Percentiles rank a stretch among this genome's conserved stretches.
Evolutionary conservation across 2,329 filamentous ascomycete species (phyloP).

Genomic region (Xylariaceae sp.): DNA sequence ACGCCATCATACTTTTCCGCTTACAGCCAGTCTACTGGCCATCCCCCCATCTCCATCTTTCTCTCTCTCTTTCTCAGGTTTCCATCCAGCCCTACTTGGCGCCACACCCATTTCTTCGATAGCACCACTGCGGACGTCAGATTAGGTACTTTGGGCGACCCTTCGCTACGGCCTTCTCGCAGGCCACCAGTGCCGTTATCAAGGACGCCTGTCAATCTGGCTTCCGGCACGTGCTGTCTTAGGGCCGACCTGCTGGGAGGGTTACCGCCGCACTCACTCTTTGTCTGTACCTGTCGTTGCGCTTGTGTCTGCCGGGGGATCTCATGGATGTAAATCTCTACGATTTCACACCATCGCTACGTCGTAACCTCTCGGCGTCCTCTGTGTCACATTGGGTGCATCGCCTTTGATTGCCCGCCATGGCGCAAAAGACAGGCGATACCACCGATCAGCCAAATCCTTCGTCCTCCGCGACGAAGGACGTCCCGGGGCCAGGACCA

Average conservation of each 20-base stretch:
- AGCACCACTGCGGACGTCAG: slow-evolving; percentile 18
- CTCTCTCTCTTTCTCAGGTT: not conserved
- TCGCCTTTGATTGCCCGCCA: slow-evolving; percentile 33
- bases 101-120: slow-evolving; percentile 11
- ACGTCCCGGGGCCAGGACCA: slow-evolving; percentile 27
- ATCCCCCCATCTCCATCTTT: slow-evolving; percentile 8
- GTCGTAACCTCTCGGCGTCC: slow-evolving; percentile 31
- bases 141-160: slow-evolving; percentile 20
- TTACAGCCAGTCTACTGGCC: not conserved
- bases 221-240: slow-evolving; percentile 21
- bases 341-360: slow-evolving; percentile 23
- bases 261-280: not conserved
- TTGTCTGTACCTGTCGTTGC: slow-evolving; percentile 23
- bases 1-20: not conserved
- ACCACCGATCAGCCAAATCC: slow-evolving; percentile 34
- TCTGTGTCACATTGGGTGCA: slow-evolving; percentile 31
- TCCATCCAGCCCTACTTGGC: slow-evolving; percentile 12
- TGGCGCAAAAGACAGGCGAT: slow-evolving; percentile 34
- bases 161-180: slow-evolving; percentile 19
- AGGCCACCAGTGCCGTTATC: slow-evolving; percentile 23
- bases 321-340: slow-evolving; percentile 29
- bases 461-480: slow-evolving; percentile 33
- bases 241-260: slow-evolving; percentile 23
- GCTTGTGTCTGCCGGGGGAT: slow-evolving; percentile 21
- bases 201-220: slow-evolving; percentile 22